A percentile compares a stretch with the other conserved stretches of the same genome.
Conservation (phyloP, 2,329 filamentous ascomycete species). For the Cephalotrichum gorgonifer region DNA sequence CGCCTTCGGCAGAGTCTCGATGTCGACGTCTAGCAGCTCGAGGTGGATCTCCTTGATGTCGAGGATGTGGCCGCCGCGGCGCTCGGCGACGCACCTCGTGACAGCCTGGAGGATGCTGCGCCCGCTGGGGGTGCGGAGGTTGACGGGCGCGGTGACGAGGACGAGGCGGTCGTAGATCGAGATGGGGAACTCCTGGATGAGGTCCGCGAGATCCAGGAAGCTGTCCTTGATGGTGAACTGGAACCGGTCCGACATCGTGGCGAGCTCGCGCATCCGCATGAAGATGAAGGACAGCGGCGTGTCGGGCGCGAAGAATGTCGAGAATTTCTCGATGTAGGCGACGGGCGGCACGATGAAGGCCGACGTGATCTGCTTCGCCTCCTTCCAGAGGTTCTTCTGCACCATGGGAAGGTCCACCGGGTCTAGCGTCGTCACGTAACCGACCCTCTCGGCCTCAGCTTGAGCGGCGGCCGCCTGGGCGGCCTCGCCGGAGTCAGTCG, state of each 20-base stretch:
- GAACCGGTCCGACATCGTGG: constrained; percentile 54
- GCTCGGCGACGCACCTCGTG: constrained; percentile 59
- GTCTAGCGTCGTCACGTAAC: constrained; percentile 72
- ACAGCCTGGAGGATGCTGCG: constrained; percentile 47
- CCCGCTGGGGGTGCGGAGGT: constrained; percentile 38
- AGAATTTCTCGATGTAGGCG: constrained; percentile 62
- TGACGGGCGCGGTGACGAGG: constrained; percentile 55
- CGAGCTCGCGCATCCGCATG: constrained; percentile 61
- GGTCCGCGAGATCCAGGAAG: constrained; percentile 57
- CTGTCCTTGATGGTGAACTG: constrained; percentile 51
- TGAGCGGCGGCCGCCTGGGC: constrained; percentile 2
- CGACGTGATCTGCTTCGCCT: constrained; percentile 54
- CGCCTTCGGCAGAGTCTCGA: constrained; percentile 21
- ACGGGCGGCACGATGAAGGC: constrained; percentile 70
- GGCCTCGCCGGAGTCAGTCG: not conserved
- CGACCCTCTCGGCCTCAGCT: constrained; percentile 35
- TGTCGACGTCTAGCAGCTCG: constrained; percentile 60
- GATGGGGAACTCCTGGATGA: constrained; percentile 63
- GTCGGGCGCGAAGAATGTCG: constrained; percentile 67
- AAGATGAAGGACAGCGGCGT: constrained; percentile 81
- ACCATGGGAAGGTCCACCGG: constrained; percentile 56
- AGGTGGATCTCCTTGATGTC: constrained; percentile 63
- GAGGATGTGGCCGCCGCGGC: constrained; percentile 56
- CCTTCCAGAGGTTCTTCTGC: constrained; percentile 47
- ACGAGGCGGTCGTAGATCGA: constrained; percentile 54